phyloP scores from a whole-genome alignment of 2,329 filamentous ascomycete genomes.

The Colletotrichum orbiculare region DNA sequence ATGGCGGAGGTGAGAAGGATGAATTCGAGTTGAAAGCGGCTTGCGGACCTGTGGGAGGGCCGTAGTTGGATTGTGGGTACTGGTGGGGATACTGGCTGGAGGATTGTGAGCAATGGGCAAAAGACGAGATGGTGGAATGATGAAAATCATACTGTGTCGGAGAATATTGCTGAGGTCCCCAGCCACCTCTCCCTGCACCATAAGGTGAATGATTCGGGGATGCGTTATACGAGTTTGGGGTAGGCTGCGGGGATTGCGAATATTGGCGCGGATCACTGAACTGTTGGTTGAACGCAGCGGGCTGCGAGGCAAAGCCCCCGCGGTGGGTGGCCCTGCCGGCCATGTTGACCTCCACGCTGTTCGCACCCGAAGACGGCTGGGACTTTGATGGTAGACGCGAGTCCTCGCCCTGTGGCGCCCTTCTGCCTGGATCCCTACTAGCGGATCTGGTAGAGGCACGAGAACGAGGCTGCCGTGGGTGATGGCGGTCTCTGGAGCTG shows the following conservation, averaged over 20 bases:
- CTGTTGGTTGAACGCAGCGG: slow-evolving; percentile 48
- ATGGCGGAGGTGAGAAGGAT: slow-evolving; percentile 63
- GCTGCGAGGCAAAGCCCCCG: slow-evolving; percentile 45
- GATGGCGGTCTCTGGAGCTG: slow-evolving; percentile 28
- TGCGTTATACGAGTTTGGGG: slow-evolving; percentile 61
- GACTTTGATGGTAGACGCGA: slow-evolving; percentile 24
- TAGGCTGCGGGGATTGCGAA: slow-evolving; percentile 68
- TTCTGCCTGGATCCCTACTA: slow-evolving; percentile 33
- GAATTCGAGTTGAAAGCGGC: slow-evolving; percentile 64
- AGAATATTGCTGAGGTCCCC: slow-evolving; percentile 57
- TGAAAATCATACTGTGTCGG: slow-evolving; percentile 45
- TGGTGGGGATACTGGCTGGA: slow-evolving; percentile 71
- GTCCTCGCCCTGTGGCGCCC: slow-evolving; percentile 28
- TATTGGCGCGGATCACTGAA: slow-evolving; percentile 55
- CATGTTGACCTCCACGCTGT: slow-evolving; percentile 51
- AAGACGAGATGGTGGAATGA: neutral
- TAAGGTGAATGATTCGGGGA: slow-evolving; percentile 75
- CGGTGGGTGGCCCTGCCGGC: slow-evolving; percentile 46
- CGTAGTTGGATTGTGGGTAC: slow-evolving; percentile 67
- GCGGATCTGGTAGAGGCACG: slow-evolving; percentile 32
- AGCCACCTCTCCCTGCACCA: slow-evolving; percentile 62
- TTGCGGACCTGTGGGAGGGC: slow-evolving; percentile 63
- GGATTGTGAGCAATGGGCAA: slow-evolving; percentile 18
- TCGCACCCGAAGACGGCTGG: slow-evolving; percentile 45
- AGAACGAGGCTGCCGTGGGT: slow-evolving; percentile 16